Percentiles rank a stretch among this genome's conserved stretches.
Conservation (phyloP, 495 filamentous ascomycete species). For the Chaetomium tenue region DNA sequence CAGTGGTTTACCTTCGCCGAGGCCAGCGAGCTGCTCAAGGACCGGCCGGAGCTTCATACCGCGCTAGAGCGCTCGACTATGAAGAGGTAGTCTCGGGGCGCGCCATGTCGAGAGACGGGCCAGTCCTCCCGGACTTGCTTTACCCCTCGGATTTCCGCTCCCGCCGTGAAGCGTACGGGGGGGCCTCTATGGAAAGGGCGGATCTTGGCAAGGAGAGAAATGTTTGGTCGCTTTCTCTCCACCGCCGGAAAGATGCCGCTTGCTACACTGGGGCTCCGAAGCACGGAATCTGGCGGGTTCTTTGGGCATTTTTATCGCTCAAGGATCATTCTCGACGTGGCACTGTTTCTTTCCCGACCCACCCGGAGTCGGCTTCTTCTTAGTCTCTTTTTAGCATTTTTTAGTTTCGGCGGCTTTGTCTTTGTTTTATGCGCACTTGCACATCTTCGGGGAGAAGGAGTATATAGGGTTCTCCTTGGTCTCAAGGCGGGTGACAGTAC, state of each 20-base stretch:
- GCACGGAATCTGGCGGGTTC: neutral
- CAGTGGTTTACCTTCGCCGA: conserved; percentile 84
- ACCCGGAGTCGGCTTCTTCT: neutral
- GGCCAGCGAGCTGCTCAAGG: conserved; percentile 71
- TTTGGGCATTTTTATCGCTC: neutral
- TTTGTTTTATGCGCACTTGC: neutral
- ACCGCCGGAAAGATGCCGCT: neutral
- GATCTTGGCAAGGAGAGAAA: neutral
- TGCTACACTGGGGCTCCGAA: neutral
- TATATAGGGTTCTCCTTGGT: neutral
- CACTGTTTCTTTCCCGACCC: neutral
- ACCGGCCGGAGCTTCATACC: conserved; percentile 82
- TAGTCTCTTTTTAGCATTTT: too few relatives aligned
- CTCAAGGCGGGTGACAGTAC: neutral
- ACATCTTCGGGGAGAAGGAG: neutral
- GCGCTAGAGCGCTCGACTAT: conserved; percentile 83
- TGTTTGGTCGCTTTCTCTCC: conserved; percentile 2
- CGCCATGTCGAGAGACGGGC: conserved; percentile 22
- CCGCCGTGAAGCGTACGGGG: neutral
- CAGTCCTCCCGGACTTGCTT: neutral
- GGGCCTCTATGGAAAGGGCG: neutral
- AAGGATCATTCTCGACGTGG: conserved; percentile 8
- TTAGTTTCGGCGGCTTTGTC: neutral
- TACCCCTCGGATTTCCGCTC: neutral
- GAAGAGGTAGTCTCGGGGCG: conserved; percentile 35